phyloP scores from a whole-genome alignment of 495 filamentous ascomycete genomes.

The Penicillium bovifimosum region DNA sequence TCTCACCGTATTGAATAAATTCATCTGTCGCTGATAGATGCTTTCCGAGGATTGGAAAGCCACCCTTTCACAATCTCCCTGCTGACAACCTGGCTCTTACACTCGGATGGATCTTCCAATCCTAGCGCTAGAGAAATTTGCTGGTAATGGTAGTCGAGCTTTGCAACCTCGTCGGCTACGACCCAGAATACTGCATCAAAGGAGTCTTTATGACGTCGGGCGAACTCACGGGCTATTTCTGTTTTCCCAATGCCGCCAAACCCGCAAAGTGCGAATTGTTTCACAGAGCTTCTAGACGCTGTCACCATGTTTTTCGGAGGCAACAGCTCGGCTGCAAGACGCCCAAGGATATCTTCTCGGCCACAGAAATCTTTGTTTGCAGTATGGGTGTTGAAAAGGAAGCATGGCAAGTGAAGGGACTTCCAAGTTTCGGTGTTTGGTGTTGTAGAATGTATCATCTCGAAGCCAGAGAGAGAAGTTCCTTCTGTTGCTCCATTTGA shows the following conservation, averaged over 20 bases:
- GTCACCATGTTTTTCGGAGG: slow-evolving; percentile 13
- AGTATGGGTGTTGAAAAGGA: slow-evolving; percentile 12
- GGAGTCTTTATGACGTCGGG: slow-evolving; percentile 12
- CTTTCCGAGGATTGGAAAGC: slow-evolving; percentile 25
- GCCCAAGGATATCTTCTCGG: slow-evolving; percentile 22
- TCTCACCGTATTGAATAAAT: not conserved
- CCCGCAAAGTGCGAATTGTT: slow-evolving; percentile 30
- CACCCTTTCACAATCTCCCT: slow-evolving; percentile 31
- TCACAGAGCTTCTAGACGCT: slow-evolving; percentile 3
- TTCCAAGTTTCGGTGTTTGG: slow-evolving; percentile 4
- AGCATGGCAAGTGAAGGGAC: slow-evolving; percentile 14
- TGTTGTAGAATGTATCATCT: not conserved
- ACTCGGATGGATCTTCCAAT: slow-evolving; percentile 26
- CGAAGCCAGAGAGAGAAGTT: slow-evolving; percentile 13
- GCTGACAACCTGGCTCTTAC: slow-evolving; percentile 23
- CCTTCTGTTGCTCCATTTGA: slow-evolving; percentile 10
- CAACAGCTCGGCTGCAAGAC: slow-evolving; percentile 20
- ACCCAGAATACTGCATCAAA: slow-evolving; percentile 44
- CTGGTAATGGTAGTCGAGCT: slow-evolving; percentile 26
- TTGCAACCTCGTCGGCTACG: slow-evolving; percentile 26
- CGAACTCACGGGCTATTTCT: slow-evolving; percentile 32
- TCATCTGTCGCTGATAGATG: slow-evolving; percentile 10
- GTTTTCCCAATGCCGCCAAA: slow-evolving; percentile 41
- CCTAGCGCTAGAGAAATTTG: slow-evolving; percentile 28
- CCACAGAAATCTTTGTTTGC: slow-evolving; percentile 26